Evolutionary conservation across 768 basidiomycete species (phyloP).

Genomic region (Gymnopilus junonius): DNA sequence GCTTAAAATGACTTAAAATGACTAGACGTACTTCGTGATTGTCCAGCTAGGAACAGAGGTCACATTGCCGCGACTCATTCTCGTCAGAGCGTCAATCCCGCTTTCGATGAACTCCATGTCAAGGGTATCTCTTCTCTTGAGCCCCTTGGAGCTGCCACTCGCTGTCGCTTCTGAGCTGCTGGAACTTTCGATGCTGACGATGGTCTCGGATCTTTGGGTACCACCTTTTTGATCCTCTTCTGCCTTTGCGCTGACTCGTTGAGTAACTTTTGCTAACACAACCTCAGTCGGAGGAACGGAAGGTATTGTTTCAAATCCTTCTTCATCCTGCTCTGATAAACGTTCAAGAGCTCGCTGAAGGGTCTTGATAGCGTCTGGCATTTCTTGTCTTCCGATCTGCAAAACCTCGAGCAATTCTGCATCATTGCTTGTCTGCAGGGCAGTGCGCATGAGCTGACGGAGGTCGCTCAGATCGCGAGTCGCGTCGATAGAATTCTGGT

Average conservation of each 20-base stretch:
- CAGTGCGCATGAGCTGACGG: slow-evolving; percentile 58
- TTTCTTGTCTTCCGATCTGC: slow-evolving; percentile 66
- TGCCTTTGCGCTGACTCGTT: slow-evolving; percentile 22
- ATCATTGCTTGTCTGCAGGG: slow-evolving; percentile 62
- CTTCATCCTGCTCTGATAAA: slow-evolving; percentile 21
- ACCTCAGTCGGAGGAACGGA: slow-evolving; percentile 10
- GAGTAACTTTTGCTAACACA: slow-evolving; percentile 22
- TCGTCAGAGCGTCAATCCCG: slow-evolving; percentile 70
- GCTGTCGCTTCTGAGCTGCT: slow-evolving; percentile 12
- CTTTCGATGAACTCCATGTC: slow-evolving; percentile 74
- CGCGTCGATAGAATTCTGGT: slow-evolving; percentile 45
- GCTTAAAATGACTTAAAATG: background rate
- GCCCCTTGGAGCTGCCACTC: slow-evolving; percentile 18
- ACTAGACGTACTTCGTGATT: slow-evolving; percentile 58
- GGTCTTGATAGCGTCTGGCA: slow-evolving; percentile 83
- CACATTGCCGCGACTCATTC: slow-evolving; percentile 52
- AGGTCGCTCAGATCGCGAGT: slow-evolving; percentile 59
- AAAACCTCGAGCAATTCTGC: slow-evolving; percentile 65
- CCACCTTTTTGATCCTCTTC: background rate
- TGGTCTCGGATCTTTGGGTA: slow-evolving; percentile 24
- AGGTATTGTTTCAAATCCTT: background rate
- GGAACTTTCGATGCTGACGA: slow-evolving; percentile 29
- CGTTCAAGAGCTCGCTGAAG: slow-evolving; percentile 57
- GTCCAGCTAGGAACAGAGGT: slow-evolving; percentile 70
- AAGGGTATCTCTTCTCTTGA: slow-evolving; percentile 48